A percentile compares a stretch with the other conserved stretches of the same genome.
phyloP scores from a whole-genome alignment of 164 flowering plant genomes.

The Piper longum region DNA sequence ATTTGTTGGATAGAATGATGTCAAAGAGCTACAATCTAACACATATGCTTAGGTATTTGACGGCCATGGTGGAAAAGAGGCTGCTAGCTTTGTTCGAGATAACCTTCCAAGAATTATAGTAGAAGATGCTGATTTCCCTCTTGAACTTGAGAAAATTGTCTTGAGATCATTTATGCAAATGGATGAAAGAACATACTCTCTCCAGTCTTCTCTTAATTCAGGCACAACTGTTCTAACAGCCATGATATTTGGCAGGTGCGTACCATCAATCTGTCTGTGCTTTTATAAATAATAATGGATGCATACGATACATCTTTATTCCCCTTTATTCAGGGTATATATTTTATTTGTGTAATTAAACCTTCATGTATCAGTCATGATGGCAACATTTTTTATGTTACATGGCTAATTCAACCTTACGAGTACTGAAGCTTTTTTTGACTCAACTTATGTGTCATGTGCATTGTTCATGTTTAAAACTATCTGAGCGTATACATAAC shows the following conservation, averaged over 20 bases:
- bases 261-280: neutral
- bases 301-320: too few species aligned
- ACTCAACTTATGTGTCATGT: neutral
- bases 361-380: too few species aligned
- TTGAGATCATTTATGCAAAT: slow-evolving; percentile 59
- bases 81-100: slow-evolving; percentile 84
- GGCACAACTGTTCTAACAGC: slow-evolving; percentile 96
- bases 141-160: slow-evolving; percentile 78
- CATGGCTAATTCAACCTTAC: too few species aligned
- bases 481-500: neutral
- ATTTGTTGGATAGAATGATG: too few species aligned
- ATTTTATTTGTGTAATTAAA: too few species aligned
- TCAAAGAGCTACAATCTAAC: neutral
- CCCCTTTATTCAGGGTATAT: too few species aligned
- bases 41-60: slow-evolving; percentile 62
- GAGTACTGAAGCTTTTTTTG: neutral
- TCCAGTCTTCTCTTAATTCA: slow-evolving; percentile 53
- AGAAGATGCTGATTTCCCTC: slow-evolving; percentile 87
- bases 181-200: slow-evolving; percentile 54
- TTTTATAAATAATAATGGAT: neutral
- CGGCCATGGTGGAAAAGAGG: slow-evolving; percentile 91
- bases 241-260: slow-evolving; percentile 82
- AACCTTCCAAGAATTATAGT: slow-evolving; percentile 78
- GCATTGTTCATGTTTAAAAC: neutral
- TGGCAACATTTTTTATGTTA: too few species aligned